A percentile compares a stretch with the other conserved stretches of the same genome.
Evolutionary conservation across 345 rosid genomes (phyloP).

Genomic region (Syzygium oleosum): DNA sequence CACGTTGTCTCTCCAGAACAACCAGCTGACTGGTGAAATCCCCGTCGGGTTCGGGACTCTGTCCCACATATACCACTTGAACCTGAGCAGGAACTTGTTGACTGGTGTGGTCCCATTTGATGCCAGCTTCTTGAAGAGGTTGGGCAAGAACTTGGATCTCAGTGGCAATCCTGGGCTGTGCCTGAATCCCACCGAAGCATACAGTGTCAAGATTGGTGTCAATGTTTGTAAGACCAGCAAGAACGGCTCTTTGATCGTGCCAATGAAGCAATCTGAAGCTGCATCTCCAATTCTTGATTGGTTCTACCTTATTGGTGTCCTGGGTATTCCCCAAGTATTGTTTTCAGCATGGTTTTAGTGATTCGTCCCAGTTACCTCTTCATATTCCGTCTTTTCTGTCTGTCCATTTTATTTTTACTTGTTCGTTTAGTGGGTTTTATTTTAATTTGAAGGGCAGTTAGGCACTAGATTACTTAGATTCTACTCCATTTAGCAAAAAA

Average conservation of each 20-base stretch:
- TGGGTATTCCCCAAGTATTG: slow-evolving; percentile 14
- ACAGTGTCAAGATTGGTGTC: slow-evolving; percentile 55
- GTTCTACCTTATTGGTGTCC: slow-evolving; percentile 1
- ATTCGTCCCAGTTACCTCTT: background rate
- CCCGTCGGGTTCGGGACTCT: slow-evolving; percentile 41
- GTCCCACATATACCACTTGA: slow-evolving; percentile 64
- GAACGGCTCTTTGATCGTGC: slow-evolving; percentile 25
- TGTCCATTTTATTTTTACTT: background rate
- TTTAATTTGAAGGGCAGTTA: background rate
- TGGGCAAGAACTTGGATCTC: slow-evolving; percentile 78
- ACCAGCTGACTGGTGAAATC: slow-evolving; percentile 63
- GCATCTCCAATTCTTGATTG: background rate
- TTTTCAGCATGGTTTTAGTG: slow-evolving; percentile 12
- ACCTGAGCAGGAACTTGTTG: slow-evolving; percentile 60
- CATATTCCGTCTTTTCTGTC: background rate
- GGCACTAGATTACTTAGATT: background rate
- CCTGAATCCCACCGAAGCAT: slow-evolving; percentile 50
- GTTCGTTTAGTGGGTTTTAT: background rate
- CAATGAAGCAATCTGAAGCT: slow-evolving; percentile 39
- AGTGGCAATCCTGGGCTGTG: slow-evolving; percentile 78
- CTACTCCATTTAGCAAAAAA: background rate
- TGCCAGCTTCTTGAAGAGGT: slow-evolving; percentile 47
- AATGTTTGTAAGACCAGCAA: slow-evolving; percentile 39
- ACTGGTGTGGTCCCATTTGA: slow-evolving; percentile 69
- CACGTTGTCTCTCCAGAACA: slow-evolving; percentile 77